A percentile compares a stretch with the other conserved stretches of the same genome.
Conservation (phyloP, 2,329 filamentous ascomycete genomes). For the Ascocoryne sarcoides region DNA sequence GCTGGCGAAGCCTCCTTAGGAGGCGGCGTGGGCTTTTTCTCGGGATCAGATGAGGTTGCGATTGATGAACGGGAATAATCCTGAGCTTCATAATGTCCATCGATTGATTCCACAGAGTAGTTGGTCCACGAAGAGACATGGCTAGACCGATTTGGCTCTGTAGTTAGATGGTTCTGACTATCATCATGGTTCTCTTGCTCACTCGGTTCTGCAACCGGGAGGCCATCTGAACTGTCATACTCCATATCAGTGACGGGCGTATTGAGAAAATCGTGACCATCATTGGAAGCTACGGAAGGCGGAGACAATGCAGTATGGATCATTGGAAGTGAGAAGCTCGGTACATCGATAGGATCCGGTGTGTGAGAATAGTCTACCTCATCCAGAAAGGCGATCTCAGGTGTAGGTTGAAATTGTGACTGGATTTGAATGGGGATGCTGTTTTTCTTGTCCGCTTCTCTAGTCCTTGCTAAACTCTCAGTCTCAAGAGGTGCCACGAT, state of each 20-base stretch:
- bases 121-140: constrained; percentile 26
- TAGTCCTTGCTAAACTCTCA: neutral
- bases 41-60: constrained; percentile 19
- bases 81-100: constrained; percentile 16
- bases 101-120: constrained; percentile 21
- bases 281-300: constrained; percentile 3
- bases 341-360: constrained; percentile 8
- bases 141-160: constrained; percentile 9
- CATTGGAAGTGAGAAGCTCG: constrained; percentile 18
- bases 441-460: neutral
- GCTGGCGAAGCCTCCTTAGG: constrained; percentile 30
- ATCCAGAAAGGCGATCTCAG: constrained; percentile 8
- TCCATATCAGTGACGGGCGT: constrained; percentile 26
- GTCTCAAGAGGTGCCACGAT: neutral
- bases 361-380: constrained; percentile 8
- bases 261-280: constrained; percentile 16
- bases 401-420: constrained; percentile 1
- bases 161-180: neutral
- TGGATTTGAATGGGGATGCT: neutral
- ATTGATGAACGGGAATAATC: constrained; percentile 5
- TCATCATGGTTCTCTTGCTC: neutral
- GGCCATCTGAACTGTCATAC: constrained; percentile 25
- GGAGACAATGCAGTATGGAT: constrained; percentile 21
- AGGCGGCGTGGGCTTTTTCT: constrained; percentile 32
- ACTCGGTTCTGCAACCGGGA: constrained; percentile 6